These are phyloP conservation scores for Epithemia pelagica DNA, from an alignment of 108 stramenopile genomes.

Conservation along the genomic window DNA sequence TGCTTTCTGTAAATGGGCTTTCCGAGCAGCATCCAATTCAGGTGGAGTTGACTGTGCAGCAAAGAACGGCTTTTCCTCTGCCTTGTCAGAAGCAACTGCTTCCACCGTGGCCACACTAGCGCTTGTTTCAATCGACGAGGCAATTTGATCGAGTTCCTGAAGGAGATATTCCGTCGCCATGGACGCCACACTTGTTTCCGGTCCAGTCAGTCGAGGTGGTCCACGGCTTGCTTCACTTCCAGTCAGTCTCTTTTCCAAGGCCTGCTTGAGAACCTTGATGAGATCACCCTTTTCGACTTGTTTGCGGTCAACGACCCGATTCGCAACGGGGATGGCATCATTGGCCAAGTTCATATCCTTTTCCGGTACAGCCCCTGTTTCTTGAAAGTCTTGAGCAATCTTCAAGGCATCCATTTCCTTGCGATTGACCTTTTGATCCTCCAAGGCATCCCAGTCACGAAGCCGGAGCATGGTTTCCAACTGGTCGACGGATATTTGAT, in stretches of 20 bases:
- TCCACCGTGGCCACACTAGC: slow-evolving; percentile 15
- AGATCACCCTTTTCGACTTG: slow-evolving; percentile 78
- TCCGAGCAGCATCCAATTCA: slow-evolving; percentile 4
- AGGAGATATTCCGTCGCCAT: slow-evolving; percentile 81
- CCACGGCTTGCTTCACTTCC: slow-evolving; percentile 1
- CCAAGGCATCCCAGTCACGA: slow-evolving; percentile 82
- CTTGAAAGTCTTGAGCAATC: slow-evolving; percentile 74
- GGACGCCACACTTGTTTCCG: slow-evolving; percentile 75
- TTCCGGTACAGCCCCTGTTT: slow-evolving; percentile 50
- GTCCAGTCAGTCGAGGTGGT: slow-evolving; percentile 28
- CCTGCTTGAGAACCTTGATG: slow-evolving; percentile 69
- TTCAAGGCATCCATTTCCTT: slow-evolving; percentile 77
- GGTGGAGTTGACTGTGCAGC: background rate
- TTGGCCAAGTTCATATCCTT: slow-evolving; percentile 47
- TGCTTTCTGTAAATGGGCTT: slow-evolving; percentile 18
- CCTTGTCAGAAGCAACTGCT: slow-evolving; percentile 2
- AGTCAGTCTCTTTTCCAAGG: slow-evolving; percentile 60
- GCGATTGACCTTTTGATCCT: slow-evolving; percentile 61
- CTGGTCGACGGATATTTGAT: slow-evolving; percentile 53
- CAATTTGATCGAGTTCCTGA: slow-evolving; percentile 51
- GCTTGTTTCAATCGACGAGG: background rate
- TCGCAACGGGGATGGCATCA: slow-evolving; percentile 74
- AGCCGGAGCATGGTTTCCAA: slow-evolving; percentile 87
- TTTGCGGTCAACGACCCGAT: slow-evolving; percentile 58
- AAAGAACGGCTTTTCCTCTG: background rate